Percentiles rank a stretch among this genome's conserved stretches.
Conservation (phyloP, 1,284 basidiomycete genomes). For the Tausonia pullulans region DNA sequence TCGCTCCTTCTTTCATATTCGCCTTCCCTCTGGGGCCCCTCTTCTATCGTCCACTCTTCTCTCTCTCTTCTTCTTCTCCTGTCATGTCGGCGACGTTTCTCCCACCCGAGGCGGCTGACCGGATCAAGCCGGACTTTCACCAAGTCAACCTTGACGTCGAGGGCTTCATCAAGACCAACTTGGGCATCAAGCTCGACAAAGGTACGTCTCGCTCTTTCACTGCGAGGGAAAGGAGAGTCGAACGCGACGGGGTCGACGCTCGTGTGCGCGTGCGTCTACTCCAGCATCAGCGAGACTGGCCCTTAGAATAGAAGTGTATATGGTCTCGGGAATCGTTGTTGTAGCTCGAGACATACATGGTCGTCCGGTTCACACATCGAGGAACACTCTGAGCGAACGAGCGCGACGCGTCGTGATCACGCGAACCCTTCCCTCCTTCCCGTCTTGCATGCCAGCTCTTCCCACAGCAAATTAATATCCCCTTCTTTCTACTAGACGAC, state of each 20-base stretch:
- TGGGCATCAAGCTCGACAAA: slow-evolving; percentile 83
- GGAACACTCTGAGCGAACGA: too few species aligned
- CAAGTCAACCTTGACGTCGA: slow-evolving; percentile 85
- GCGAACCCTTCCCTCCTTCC: slow-evolving; percentile 12
- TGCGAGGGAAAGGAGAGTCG: too few species aligned
- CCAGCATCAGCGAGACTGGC: too few species aligned
- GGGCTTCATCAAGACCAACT: slow-evolving; percentile 66
- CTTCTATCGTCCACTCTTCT: not conserved
- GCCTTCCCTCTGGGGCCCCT: not conserved
- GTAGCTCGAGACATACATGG: too few species aligned
- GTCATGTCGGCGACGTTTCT: not conserved
- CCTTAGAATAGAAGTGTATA: too few species aligned
- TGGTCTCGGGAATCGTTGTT: too few species aligned
- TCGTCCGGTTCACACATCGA: too few species aligned
- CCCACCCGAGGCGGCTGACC: slow-evolving; percentile 40
- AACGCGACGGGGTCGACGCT: too few species aligned
- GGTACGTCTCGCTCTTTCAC: slow-evolving; percentile 40
- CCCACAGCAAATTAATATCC: not conserved
- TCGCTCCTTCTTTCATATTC: not conserved
- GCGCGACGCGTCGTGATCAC: too few species aligned
- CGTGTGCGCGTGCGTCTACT: too few species aligned
- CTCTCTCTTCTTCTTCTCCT: not conserved
- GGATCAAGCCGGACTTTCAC: slow-evolving; percentile 79
- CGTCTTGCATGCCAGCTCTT: slow-evolving; percentile 5
- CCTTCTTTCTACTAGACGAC: slow-evolving; percentile 47